Evolutionary conservation across 805 yeast genomes (phyloP).

Genomic region (Wickerhamiella brachini): DNA sequence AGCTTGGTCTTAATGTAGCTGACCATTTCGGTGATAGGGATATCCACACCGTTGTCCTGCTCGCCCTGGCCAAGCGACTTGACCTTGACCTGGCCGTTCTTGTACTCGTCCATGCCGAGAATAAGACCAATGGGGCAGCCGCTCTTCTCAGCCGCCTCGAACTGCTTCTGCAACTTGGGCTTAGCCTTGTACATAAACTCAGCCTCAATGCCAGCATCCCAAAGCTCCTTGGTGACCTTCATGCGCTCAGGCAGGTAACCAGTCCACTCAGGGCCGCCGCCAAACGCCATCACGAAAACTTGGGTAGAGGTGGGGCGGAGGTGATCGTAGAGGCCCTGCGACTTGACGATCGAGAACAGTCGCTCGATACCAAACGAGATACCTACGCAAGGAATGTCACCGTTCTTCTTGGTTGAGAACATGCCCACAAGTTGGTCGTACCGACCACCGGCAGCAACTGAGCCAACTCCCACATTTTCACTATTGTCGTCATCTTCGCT

Average conservation of each 20-base stretch:
- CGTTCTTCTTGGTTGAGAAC: conserved; percentile 72
- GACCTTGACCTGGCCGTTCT: conserved; percentile 68
- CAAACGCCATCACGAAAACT: conserved; percentile 93
- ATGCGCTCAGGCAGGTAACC: conserved; percentile 90
- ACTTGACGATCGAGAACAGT: conserved; percentile 75
- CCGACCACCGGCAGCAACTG: conserved; percentile 98
- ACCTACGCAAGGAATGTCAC: conserved; percentile 92
- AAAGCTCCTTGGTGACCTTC: conserved; percentile 65
- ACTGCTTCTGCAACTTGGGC: conserved; percentile 91
- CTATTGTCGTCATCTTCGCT: conserved; percentile 79
- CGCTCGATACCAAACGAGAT: conserved; percentile 95
- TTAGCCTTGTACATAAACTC: conserved; percentile 88
- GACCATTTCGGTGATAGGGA: conserved; percentile 49
- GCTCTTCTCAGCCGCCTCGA: conserved; percentile 91
- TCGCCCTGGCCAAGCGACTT: conserved; percentile 84
- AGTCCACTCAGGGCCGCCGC: conserved; percentile 94
- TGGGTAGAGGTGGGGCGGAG: conserved; percentile 81
- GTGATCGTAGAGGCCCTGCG: conserved; percentile 49
- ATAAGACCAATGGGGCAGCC: conserved; percentile 88
- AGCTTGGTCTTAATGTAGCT: conserved; percentile 37
- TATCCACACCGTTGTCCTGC: conserved; percentile 75
- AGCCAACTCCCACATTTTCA: conserved; percentile 94
- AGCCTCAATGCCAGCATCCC: conserved; percentile 81
- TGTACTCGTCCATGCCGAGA: conserved; percentile 86
- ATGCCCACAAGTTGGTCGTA: conserved; percentile 93